A percentile compares a stretch with the other conserved stretches of the same genome.
These are phyloP conservation scores for Salix brachista DNA, from an alignment of 345 rosid species.

Conservation along the genomic window DNA sequence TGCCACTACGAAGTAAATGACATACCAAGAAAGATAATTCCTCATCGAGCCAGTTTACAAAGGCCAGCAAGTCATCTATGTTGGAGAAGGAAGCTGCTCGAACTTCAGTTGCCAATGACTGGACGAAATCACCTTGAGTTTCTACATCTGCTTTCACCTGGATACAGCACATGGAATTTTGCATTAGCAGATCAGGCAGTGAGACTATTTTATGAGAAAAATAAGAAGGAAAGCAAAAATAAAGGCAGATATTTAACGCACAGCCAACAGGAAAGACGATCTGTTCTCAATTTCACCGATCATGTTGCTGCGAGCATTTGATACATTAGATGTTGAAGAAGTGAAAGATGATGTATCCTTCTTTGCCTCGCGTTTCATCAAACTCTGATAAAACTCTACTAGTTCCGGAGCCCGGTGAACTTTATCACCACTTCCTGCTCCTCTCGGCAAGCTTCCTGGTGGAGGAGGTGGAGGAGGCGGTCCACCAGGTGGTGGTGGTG, in stretches of 20 bases:
- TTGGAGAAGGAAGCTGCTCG: conserved; percentile 74
- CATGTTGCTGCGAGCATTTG: conserved; percentile 89
- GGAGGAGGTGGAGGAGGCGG: conserved; percentile 80
- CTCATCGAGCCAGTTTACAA: conserved; percentile 97
- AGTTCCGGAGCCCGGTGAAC: conserved; percentile 94
- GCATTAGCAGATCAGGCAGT: conserved; percentile 9
- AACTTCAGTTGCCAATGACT: conserved; percentile 84
- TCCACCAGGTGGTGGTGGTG: conserved; percentile 47
- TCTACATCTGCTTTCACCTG: conserved; percentile 99
- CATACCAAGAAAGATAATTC: conserved; percentile 96
- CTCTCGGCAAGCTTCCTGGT: conserved; percentile 83
- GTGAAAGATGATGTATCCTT: conserved; percentile 67
- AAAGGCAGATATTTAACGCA: conserved; percentile 34
- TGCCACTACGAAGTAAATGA: not conserved
- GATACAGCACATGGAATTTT: conserved; percentile 11
- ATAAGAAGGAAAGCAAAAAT: conserved; percentile 3
- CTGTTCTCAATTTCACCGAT: conserved; percentile 91
- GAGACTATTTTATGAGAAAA: conserved; percentile 11
- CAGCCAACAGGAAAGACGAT: conserved; percentile 93
- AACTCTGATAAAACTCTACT: conserved; percentile 85
- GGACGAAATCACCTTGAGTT: conserved; percentile 96
- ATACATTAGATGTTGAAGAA: conserved; percentile 59
- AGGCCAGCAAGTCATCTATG: conserved; percentile 75
- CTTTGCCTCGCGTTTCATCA: conserved; percentile 97
- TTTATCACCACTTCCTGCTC: conserved; percentile 65